These are phyloP conservation scores for Taiozyma sp. DNA, from an alignment of 1,139 yeast species.

Conservation along the genomic window DNA sequence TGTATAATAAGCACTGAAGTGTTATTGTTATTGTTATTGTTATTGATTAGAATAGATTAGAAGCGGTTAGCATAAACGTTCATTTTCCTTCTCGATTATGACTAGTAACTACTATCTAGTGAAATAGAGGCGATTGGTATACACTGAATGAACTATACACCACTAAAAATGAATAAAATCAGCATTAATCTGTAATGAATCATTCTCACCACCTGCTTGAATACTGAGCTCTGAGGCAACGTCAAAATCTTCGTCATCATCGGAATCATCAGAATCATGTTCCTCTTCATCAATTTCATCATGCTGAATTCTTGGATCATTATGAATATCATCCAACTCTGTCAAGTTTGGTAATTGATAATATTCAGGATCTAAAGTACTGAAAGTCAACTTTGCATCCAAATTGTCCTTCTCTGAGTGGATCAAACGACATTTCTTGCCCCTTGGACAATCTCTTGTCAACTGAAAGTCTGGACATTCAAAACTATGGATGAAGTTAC, in stretches of 20 bases:
- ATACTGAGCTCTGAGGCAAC: conserved; percentile 7
- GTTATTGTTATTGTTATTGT: too few relatives aligned
- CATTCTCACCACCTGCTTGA: conserved; percentile 5
- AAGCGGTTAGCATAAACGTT: too few relatives aligned
- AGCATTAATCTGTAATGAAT: conserved; percentile 28
- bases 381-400: conserved; percentile 23
- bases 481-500: conserved; percentile 53
- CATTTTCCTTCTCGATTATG: too few relatives aligned
- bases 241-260: conserved; percentile 34
- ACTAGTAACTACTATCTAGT: too few relatives aligned
- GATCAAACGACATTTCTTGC: conserved; percentile 41
- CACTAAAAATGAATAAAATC: conserved; percentile 23
- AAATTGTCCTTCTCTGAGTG: conserved; percentile 36
- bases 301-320: conserved; percentile 18
- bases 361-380: conserved; percentile 23
- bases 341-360: conserved; percentile 36
- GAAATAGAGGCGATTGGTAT: neutral
- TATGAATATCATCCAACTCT: conserved; percentile 13
- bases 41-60: too few relatives aligned
- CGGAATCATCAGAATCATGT: conserved; percentile 24
- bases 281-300: conserved; percentile 25
- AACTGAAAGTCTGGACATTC: conserved; percentile 74
- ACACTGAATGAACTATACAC: neutral
- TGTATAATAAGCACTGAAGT: too few relatives aligned
- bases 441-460: conserved; percentile 51